Percentiles rank a stretch among this genome's conserved stretches.
These are phyloP conservation scores for Teratosphaeria viscida DNA, from an alignment of 2,329 filamentous ascomycete genomes.

Conservation along the genomic window DNA sequence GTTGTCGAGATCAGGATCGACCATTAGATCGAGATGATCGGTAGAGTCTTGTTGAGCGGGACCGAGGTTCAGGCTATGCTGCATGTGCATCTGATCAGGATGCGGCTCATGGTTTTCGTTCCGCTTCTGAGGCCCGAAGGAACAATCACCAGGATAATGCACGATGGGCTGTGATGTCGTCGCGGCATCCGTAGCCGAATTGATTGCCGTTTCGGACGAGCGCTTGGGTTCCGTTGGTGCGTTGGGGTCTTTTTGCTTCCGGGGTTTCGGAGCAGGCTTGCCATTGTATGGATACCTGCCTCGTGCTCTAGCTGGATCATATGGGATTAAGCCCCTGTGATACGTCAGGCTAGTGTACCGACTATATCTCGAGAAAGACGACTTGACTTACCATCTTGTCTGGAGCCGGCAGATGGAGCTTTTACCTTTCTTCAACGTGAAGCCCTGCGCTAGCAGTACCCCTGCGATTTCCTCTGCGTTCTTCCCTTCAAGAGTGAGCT, in stretches of 20 bases:
- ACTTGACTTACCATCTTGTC: constrained; percentile 11
- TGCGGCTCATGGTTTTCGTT: neutral
- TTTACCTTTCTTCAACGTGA: constrained; percentile 11
- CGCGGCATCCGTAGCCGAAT: constrained; percentile 5
- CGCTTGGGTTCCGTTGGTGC: neutral
- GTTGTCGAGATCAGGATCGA: constrained; percentile 1
- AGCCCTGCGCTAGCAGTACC: constrained; percentile 11
- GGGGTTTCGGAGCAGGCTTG: constrained; percentile 3
- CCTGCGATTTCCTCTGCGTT: constrained; percentile 16
- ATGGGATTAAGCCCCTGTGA: constrained; percentile 9
- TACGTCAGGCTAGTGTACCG: neutral
- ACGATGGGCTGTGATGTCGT: constrained; percentile 6
- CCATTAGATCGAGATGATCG: neutral
- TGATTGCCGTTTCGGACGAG: constrained; percentile 1
- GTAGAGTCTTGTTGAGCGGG: neutral
- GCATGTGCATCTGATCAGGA: neutral
- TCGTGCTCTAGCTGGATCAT: constrained; percentile 13
- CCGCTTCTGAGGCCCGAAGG: constrained; percentile 15
- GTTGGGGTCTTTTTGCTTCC: constrained; percentile 1
- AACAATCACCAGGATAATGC: constrained; percentile 15
- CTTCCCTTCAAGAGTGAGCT: constrained; percentile 12
- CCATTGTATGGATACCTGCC: constrained; percentile 8
- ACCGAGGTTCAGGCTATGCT: neutral
- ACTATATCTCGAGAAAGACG: neutral
- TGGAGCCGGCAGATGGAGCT: constrained; percentile 15